Evolutionary conservation across 768 basidiomycete species (phyloP), one percentile per base, ranked within the genome.

Genomic region (Cubamyces sp.): DNA sequence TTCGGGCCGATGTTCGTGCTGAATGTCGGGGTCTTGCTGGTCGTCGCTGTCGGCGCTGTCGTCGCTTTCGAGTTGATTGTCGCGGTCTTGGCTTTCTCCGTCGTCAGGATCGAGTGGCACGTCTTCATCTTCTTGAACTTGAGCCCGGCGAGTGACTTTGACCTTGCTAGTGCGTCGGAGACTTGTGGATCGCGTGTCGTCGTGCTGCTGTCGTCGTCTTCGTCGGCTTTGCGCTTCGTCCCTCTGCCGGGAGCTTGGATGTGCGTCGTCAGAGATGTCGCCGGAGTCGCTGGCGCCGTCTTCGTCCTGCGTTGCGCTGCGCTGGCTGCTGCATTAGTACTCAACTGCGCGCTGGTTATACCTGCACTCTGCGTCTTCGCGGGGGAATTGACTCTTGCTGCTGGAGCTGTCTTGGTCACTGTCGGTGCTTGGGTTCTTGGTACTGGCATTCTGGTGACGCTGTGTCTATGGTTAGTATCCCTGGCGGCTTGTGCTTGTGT

Each of bases 101-200:
- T 46, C 25, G 41, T 21, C 28, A 55, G 16, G 16, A 47, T 47
- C 19, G 54, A 14, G 28, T 56, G 54, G 21, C 43, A 47, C 14
- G 54, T 56, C 54, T 56, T 56, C n/a, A 56, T 25, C 54, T 56
- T 56, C 54, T 47, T 56, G 34, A 56, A 56, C 54, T 47, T 56
- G 18, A 56, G 54, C 12, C 54, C 54, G 37, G 40, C 21, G 15
- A 54, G 25, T 40, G 52, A 25, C 52, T 28, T 41, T 2, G 54
- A 23, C 54, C 19, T 37, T 6, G 54, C 30, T 30, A 56, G 54
- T 7, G 54, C 54, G 11, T 56, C 28, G 19, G 8, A 4, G 5
- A 47, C 45, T 43, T 39, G 16, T 8, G 54, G 54, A 34, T 43
- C 54, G 5, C 15, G 5, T 7, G 12, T 23, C n/a, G 39, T 39